Evolutionary conservation across 176 grass and related monocot genomes (phyloP), one percentile per base, ranked within the genome.

Genomic region (Secale cereale): DNA sequence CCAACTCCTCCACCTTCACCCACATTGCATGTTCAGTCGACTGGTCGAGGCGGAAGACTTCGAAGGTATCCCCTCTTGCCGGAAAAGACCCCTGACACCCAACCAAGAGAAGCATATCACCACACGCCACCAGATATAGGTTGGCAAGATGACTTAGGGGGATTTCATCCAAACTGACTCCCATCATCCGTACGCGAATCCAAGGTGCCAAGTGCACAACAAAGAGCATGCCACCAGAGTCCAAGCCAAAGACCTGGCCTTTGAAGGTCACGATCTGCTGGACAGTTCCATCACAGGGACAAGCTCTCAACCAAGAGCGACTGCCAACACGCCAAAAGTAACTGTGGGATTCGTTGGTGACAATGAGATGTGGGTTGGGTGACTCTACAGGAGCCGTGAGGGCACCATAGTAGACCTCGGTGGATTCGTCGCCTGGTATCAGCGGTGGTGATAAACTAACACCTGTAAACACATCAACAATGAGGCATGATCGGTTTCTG

Each of bases 31-130:
- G 37, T 13, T 71, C 68, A 71, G 68, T 40, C 1, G 22, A 71
- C 36, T 40, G 68, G 35, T 71, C 10, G 22, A 25, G 36, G 22
- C 22, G 36, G 68, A 71, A 71, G 22, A 10, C 68, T 71, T 71
- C 68, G 22, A 71, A 71, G 5, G 68, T 72, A 72, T 72, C 69
- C 69, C 69, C 69, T 72, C 69, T 72, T 7, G 37, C 69, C 6
- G 69, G 37, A 43, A 72, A 72, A 0, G 37, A 43, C 23, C 69
- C 68, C 37, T 6, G n/a, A 43, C 69, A 72, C 11, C 37, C 35
- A 2, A 72, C 16, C 67, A 70, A 70, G 33, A 70, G 33, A 70
- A 70, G 67, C 67, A 14, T 70, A 70, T 70, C 35, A 0, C 67
- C 35, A 40, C 67, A 70, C 1, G 35, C 4, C 35, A 70, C 67